Evolutionary conservation across 129 eudicot species (phyloP).

Genomic region (Ambrosia artemisiifolia): DNA sequence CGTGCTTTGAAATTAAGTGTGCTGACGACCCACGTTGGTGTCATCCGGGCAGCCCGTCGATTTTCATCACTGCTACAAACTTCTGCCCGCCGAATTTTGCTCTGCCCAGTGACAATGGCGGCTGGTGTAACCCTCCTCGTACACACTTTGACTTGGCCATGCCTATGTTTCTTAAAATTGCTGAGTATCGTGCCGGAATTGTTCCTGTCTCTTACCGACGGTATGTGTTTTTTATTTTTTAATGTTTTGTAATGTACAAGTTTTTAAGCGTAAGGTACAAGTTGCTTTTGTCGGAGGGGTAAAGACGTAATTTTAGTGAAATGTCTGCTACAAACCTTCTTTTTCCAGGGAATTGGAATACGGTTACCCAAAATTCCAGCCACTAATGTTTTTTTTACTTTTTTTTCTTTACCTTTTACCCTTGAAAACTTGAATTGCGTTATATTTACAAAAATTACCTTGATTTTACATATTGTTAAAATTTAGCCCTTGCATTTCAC

Average conservation of each 20-base stretch:
- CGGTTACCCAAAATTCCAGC: constrained; percentile 9
- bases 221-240: constrained; percentile 24
- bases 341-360: neutral
- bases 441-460: neutral
- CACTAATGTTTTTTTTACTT: neutral
- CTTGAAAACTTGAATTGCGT: neutral
- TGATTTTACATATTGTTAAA: neutral
- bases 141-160: constrained; percentile 87
- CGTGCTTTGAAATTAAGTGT: constrained; percentile 83
- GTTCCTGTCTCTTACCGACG: constrained; percentile 86
- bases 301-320: neutral
- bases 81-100: constrained; percentile 90
- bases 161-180: constrained; percentile 92
- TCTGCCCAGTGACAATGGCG: constrained; percentile 76
- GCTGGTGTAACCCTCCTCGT: constrained; percentile 97
- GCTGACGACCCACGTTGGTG: constrained; percentile 77
- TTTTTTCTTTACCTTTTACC: neutral
- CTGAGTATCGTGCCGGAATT: constrained; percentile 89
- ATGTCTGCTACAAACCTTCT: constrained; percentile 2
- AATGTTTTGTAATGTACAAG: neutral
- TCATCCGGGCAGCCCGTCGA: constrained; percentile 89
- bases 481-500: neutral
- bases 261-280: neutral
- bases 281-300: neutral
- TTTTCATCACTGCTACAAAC: constrained; percentile 72